Conservation (phyloP, 805 yeast genomes). For the Sugiyamaella chiloensis region DNA sequence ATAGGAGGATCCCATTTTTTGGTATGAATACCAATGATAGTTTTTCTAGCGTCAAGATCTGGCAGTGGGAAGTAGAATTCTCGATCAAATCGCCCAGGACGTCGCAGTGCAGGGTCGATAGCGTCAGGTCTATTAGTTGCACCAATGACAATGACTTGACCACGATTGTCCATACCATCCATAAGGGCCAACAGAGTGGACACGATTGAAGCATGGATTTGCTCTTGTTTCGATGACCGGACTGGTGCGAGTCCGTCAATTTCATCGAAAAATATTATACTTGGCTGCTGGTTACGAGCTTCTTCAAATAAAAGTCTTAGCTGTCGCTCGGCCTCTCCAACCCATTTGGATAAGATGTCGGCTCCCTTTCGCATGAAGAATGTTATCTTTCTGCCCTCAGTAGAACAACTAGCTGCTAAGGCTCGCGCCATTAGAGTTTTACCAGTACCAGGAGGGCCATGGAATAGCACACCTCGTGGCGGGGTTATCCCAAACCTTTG, state of each 20-base stretch:
- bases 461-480: slow-evolving; percentile 95
- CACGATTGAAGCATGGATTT: slow-evolving; percentile 95
- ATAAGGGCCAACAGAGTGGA: slow-evolving; percentile 90
- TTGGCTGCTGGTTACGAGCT: slow-evolving; percentile 92
- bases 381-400: slow-evolving; percentile 80
- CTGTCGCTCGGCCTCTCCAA: slow-evolving; percentile 98
- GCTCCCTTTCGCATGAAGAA: slow-evolving; percentile 99
- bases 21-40: slow-evolving; percentile 82
- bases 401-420: slow-evolving; percentile 89
- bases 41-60: slow-evolving; percentile 69
- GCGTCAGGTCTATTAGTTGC: slow-evolving; percentile 98
- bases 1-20: slow-evolving; percentile 82
- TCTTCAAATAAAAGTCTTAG: slow-evolving; percentile 87
- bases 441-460: slow-evolving; percentile 99
- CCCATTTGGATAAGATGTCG: slow-evolving; percentile 96
- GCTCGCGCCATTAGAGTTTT: slow-evolving; percentile 98
- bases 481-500: slow-evolving; percentile 89
- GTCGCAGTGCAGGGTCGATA: slow-evolving; percentile 93
- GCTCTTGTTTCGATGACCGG: slow-evolving; percentile 95
- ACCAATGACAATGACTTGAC: slow-evolving; percentile 96
- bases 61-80: slow-evolving; percentile 97
- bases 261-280: slow-evolving; percentile 95
- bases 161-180: slow-evolving; percentile 99
- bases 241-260: slow-evolving; percentile 98
- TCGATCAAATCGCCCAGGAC: slow-evolving; percentile 97